A percentile compares a stretch with the other conserved stretches of the same genome.
phyloP scores from a whole-genome alignment of 1,139 yeast genomes.

The Yamadazyma oceani region DNA sequence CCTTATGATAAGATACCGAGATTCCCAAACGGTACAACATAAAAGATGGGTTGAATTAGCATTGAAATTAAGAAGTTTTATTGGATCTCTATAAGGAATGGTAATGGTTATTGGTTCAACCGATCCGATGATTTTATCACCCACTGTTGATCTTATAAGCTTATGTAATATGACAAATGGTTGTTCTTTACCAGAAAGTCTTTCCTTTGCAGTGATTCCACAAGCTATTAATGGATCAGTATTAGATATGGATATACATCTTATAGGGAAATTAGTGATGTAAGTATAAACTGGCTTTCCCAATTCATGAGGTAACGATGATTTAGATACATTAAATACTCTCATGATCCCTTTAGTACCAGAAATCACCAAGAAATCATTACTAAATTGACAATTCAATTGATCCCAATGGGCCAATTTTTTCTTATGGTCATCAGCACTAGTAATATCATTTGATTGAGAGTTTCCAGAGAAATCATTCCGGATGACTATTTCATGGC shows the following conservation, averaged over 20 bases:
- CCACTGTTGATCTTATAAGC: slow-evolving; percentile 24
- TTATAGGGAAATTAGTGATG: slow-evolving; percentile 69
- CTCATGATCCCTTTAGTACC: slow-evolving; percentile 75
- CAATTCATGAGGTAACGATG: slow-evolving; percentile 25
- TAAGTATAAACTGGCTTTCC: slow-evolving; percentile 73
- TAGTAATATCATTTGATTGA: slow-evolving; percentile 16
- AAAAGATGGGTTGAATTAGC: slow-evolving; percentile 66
- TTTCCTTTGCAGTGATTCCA: slow-evolving; percentile 79
- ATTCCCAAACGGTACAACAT: slow-evolving; percentile 83
- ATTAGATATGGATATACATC: slow-evolving; percentile 73
- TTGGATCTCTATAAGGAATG: slow-evolving; percentile 83
- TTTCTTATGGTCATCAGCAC: slow-evolving; percentile 25
- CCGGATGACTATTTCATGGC: slow-evolving; percentile 28
- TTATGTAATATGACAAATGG: slow-evolving; percentile 75
- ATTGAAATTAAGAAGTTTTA: slow-evolving; percentile 71
- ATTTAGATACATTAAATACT: slow-evolving; percentile 54
- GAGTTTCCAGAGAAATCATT: slow-evolving; percentile 33
- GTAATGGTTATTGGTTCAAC: slow-evolving; percentile 70
- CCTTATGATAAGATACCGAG: slow-evolving; percentile 73
- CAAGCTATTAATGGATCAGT: slow-evolving; percentile 68
- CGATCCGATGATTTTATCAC: slow-evolving; percentile 23
- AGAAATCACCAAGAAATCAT: slow-evolving; percentile 60
- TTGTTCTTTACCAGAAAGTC: slow-evolving; percentile 69
- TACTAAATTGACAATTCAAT: slow-evolving; percentile 63
- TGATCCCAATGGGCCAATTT: slow-evolving; percentile 59